Conservation (phyloP, 2,329 filamentous ascomycete genomes). For the Chaetomium sp. region DNA sequence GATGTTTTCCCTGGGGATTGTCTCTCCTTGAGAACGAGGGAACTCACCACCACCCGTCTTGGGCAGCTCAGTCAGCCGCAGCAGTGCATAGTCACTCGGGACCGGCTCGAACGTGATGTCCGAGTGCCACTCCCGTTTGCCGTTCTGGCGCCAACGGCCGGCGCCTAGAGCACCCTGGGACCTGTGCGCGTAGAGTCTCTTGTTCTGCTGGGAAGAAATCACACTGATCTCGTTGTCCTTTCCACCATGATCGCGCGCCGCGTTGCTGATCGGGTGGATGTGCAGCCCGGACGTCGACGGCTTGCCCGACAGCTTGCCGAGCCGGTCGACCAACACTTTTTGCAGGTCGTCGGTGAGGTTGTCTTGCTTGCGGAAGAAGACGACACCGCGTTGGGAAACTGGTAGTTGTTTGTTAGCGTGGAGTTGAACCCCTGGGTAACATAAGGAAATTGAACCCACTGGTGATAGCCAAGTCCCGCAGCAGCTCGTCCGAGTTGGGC, state of each 20-base stretch:
- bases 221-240: constrained; percentile 56
- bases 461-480: constrained; percentile 62
- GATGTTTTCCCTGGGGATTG: too few relatives aligned
- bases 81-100: constrained; percentile 56
- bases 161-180: constrained; percentile 31
- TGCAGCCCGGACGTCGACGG: constrained; percentile 50
- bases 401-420: not conserved
- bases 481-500: constrained; percentile 54
- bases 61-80: constrained; percentile 49
- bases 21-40: too few relatives aligned
- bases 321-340: constrained; percentile 56
- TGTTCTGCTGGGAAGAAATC: constrained; percentile 52
- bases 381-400: constrained; percentile 64
- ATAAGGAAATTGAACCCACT: too few relatives aligned
- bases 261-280: constrained; percentile 53
- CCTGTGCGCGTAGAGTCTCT: constrained; percentile 42
- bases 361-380: constrained; percentile 63
- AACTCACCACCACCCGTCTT: constrained; percentile 45
- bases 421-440: too few relatives aligned
- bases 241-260: constrained; percentile 45
- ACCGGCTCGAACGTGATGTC: constrained; percentile 61
- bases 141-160: constrained; percentile 39
- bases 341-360: constrained; percentile 55
- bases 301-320: constrained; percentile 53
- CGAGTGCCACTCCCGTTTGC: constrained; percentile 49